A percentile compares a stretch with the other conserved stretches of the same genome.
Evolutionary conservation across 345 rosid species (phyloP).

Genomic region (Brassica cretica): DNA sequence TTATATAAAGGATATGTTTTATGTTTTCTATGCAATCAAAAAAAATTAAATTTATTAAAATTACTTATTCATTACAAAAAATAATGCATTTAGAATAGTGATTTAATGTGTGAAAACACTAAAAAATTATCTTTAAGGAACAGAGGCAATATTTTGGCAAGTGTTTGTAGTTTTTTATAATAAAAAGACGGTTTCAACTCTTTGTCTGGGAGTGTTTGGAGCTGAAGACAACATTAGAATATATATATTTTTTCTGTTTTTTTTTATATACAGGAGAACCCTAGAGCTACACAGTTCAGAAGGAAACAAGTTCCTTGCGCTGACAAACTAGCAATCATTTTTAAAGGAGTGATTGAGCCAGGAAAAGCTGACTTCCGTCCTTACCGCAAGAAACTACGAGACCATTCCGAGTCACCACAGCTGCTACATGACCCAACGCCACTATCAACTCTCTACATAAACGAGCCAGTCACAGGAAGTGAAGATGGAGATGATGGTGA

Average conservation of each 20-base stretch:
- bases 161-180: too few species aligned
- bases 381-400: conserved; percentile 30
- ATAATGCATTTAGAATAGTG: too few species aligned
- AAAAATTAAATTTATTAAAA: too few species aligned
- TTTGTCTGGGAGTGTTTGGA: neutral
- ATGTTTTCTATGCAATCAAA: too few species aligned
- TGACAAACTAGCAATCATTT: conserved; percentile 47
- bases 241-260: neutral
- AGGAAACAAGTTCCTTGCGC: conserved; percentile 37
- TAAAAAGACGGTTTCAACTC: too few species aligned
- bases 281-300: conserved; percentile 41
- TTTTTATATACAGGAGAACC: conserved; percentile 40
- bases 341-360: conserved; percentile 34
- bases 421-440: conserved; percentile 38
- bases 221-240: neutral
- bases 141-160: neutral
- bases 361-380: conserved; percentile 38
- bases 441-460: conserved; percentile 38
- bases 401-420: conserved; percentile 31
- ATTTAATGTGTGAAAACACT: neutral
- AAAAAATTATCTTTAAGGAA: too few species aligned
- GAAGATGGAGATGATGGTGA: conserved; percentile 14
- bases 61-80: too few species aligned
- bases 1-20: too few species aligned
- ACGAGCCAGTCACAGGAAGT: conserved; percentile 37